Percentiles rank a stretch among this genome's conserved stretches.
Conservation (phyloP, 108 stramenopile genomes). For the Nannochloropsis granulata region DNA sequence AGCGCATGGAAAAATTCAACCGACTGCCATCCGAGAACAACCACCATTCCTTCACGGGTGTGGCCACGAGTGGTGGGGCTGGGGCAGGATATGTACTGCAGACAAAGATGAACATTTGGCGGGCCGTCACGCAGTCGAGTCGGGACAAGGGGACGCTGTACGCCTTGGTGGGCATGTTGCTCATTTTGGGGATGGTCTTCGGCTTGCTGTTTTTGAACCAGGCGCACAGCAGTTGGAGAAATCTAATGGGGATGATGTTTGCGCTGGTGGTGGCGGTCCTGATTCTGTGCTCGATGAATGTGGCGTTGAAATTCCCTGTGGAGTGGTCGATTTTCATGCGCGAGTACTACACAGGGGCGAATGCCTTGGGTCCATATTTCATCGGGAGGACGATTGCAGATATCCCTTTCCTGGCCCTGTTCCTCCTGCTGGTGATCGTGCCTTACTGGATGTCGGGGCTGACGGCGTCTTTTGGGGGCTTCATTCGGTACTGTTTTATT, state of each 20-base stretch:
- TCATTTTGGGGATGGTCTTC: not conserved
- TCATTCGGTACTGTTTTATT: not conserved
- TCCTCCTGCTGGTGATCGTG: not conserved
- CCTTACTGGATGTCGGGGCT: not conserved
- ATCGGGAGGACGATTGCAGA: not conserved
- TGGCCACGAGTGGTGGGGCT: not conserved
- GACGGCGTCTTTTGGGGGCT: not conserved
- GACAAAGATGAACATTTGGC: not conserved
- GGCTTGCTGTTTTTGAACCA: not conserved
- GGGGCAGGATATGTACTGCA: not conserved
- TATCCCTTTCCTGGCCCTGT: not conserved
- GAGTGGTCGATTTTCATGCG: not conserved
- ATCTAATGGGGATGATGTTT: not conserved
- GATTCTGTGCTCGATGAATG: not conserved
- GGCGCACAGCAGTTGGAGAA: not conserved
- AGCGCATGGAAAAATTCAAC: not conserved
- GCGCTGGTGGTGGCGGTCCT: not conserved
- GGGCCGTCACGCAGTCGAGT: not conserved
- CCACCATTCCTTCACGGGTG: not conserved
- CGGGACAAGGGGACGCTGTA: not conserved
- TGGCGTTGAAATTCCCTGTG: not conserved
- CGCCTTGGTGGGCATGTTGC: not conserved
- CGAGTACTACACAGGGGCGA: not conserved
- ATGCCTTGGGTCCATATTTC: not conserved
- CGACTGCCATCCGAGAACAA: not conserved